Conservation (phyloP, 208 protist species). For the Crithidia bombi region DNA sequence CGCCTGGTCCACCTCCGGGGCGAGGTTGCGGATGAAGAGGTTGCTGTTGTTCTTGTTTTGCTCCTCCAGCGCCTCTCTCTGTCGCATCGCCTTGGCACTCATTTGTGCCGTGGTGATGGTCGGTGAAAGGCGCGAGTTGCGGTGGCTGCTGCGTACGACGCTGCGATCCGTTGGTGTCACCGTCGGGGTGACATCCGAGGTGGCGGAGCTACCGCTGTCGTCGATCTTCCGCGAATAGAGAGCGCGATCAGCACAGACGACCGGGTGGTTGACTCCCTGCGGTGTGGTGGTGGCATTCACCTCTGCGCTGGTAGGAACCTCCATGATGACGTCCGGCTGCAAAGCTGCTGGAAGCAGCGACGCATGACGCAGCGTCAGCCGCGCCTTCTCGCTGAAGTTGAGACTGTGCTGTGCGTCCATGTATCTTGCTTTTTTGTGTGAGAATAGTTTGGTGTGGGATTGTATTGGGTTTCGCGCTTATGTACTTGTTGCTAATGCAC, state of each 20-base stretch:
- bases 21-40: conserved; percentile 65
- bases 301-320: background rate
- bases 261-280: background rate
- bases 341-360: background rate
- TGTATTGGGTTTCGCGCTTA: background rate
- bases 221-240: background rate
- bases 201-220: conserved; percentile 10
- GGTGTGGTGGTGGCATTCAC: background rate
- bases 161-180: background rate
- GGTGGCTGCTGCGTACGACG: background rate
- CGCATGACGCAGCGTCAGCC: background rate
- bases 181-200: conserved; percentile 1
- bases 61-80: conserved; percentile 3
- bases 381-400: background rate
- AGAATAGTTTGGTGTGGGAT: no score
- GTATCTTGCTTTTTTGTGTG: background rate
- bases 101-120: conserved; percentile 29
- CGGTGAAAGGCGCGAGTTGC: background rate
- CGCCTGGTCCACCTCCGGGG: conserved; percentile 33
- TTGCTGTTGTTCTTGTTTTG: conserved; percentile 46
- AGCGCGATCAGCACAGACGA: background rate
- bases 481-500: background rate
- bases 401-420: background rate
- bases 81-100: background rate
- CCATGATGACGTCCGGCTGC: background rate